These are phyloP conservation scores for Daldinia grandis DNA, from an alignment of 495 filamentous ascomycete genomes.

Conservation along the genomic window DNA sequence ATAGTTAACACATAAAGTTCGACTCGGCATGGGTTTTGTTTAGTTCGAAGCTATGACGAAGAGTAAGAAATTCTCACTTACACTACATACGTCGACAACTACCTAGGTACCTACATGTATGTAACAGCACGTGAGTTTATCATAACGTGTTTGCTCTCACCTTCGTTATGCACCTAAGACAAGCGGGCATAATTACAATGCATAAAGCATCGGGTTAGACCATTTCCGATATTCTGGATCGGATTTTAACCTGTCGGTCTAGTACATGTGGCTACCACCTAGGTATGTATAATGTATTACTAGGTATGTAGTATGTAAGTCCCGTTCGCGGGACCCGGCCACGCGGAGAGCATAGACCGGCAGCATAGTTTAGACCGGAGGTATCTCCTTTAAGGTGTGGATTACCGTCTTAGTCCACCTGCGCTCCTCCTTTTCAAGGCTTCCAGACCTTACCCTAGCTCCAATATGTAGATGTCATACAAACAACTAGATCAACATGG, in stretches of 20 bases:
- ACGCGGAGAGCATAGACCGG: slow-evolving; percentile 14
- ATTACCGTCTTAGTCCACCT: slow-evolving; percentile 1
- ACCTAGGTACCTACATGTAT: no score
- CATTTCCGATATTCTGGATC: neutral
- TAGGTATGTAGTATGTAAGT: slow-evolving; percentile 9
- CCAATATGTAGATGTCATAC: neutral
- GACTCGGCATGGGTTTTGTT: neutral
- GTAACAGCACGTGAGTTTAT: neutral
- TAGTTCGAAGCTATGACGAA: neutral
- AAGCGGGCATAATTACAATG: neutral
- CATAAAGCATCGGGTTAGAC: neutral
- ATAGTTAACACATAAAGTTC: no score
- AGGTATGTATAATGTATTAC: no score
- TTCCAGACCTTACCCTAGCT: neutral
- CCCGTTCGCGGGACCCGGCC: slow-evolving; percentile 15
- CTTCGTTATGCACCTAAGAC: neutral
- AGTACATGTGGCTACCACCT: slow-evolving; percentile 6
- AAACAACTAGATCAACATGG: neutral
- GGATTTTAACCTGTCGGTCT: slow-evolving; percentile 6
- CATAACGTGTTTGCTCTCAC: neutral
- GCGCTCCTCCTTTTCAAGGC: slow-evolving; percentile 5
- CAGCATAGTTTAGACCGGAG: slow-evolving; percentile 21
- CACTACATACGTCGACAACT: neutral
- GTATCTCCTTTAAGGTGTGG: slow-evolving; percentile 20
- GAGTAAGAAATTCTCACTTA: neutral